phyloP scores from a whole-genome alignment of 2,329 filamentous ascomycete species.

The Lecanicillium sp. region DNA sequence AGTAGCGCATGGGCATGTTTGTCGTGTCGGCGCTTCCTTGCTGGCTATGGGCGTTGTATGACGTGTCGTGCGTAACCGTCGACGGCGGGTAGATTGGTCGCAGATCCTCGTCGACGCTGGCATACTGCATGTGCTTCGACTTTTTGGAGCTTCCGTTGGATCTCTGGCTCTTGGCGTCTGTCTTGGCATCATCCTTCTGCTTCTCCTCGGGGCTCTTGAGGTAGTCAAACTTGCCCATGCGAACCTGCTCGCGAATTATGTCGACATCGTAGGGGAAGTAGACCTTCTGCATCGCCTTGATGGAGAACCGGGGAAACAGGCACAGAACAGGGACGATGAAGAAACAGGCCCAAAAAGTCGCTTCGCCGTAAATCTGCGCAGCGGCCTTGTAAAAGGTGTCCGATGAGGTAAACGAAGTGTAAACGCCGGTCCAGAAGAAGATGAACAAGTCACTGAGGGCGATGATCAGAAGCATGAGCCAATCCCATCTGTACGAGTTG shows the following conservation, averaged over 20 bases:
- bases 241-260: slow-evolving; percentile 89
- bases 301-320: slow-evolving; percentile 77
- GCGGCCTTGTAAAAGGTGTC: slow-evolving; percentile 68
- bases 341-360: slow-evolving; percentile 83
- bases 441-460: slow-evolving; percentile 77
- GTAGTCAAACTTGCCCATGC: slow-evolving; percentile 74
- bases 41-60: slow-evolving; percentile 73
- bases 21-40: slow-evolving; percentile 94
- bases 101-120: slow-evolving; percentile 75
- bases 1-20: slow-evolving; percentile 64
- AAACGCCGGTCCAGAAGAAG: slow-evolving; percentile 94
- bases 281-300: slow-evolving; percentile 88
- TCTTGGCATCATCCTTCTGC: slow-evolving; percentile 30
- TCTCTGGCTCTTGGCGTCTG: slow-evolving; percentile 31
- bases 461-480: slow-evolving; percentile 83
- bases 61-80: slow-evolving; percentile 68
- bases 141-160: slow-evolving; percentile 54
- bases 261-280: slow-evolving; percentile 91
- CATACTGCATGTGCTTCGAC: slow-evolving; percentile 51
- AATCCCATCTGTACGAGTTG: slow-evolving; percentile 98
- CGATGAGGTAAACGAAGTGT: slow-evolving; percentile 49
- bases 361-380: slow-evolving; percentile 69
- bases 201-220: slow-evolving; percentile 36
- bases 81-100: slow-evolving; percentile 92
- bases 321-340: slow-evolving; percentile 75